These are phyloP conservation scores for Fusarium sp. DNA, from an alignment of 2,329 filamentous ascomycete species.

Conservation along the genomic window DNA sequence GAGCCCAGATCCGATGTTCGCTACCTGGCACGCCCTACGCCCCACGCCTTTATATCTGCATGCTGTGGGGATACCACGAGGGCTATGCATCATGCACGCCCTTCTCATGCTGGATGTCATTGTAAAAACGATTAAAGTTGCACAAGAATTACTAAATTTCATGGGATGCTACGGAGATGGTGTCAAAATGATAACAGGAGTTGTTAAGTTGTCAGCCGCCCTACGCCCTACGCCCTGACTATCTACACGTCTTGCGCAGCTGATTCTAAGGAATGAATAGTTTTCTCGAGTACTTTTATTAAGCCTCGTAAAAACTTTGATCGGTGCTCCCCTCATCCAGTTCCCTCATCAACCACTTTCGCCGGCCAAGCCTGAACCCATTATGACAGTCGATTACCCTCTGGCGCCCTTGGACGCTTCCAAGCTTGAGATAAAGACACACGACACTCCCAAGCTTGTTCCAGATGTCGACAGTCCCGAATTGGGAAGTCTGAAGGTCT, in stretches of 20 bases:
- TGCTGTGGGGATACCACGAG: background rate
- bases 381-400: background rate
- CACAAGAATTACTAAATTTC: background rate
- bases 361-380: background rate
- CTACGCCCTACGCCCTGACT: background rate
- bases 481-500: background rate
- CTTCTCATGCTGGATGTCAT: background rate
- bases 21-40: background rate
- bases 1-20: background rate
- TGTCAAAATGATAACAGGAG: background rate
- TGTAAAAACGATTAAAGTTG: too few relatives aligned
- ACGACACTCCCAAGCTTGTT: background rate
- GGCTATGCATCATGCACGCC: background rate
- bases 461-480: slow-evolving; percentile 1
- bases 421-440: background rate
- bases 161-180: background rate
- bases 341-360: background rate
- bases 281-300: background rate
- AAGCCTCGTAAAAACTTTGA: background rate
- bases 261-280: too few relatives aligned
- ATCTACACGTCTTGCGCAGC: background rate
- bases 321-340: too few relatives aligned
- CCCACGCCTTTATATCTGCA: background rate
- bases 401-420: background rate
- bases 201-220: background rate